Base-by-base conservation (phyloP, 371 early-diverging fungal genomes). In the Mucor saturninus region DNA sequence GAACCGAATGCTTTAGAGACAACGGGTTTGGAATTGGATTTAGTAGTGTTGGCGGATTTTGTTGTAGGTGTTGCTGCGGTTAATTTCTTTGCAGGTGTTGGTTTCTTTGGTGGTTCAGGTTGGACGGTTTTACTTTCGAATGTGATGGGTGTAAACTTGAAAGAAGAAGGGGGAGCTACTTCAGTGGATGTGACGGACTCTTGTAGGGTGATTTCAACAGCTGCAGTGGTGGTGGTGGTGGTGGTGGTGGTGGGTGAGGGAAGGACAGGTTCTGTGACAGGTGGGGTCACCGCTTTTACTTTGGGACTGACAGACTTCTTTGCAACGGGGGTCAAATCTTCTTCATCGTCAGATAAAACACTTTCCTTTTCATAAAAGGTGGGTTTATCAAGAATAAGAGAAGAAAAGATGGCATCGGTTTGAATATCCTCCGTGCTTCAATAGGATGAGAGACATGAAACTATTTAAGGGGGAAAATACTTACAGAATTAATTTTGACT, bases 141-240 rank as follows among this genome's bases (percentile, higher is more conserved):
- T 14, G 68, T 72, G 35, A 81, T 68, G 13, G 78, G 78, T 14
- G 81, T 81, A 43, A 64, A 81, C 45, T 72, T 73, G 61, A 81
- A 81, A 13, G 58, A 52, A 7, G 54, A 42, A 1, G 14, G 5
- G 1, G 50, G n/a, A 21, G n/a, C 46, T 21, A 21, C 46, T 3
- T 15, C 26, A 21, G 21, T 46, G 21, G 46, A 21, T 2, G 21
- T 46, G 5, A 21, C 26, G 9, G n/a, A 21, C 5, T n/a, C 2
- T 46, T 10, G 15, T 37, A 4, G 3, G 10, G 31, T 35, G 35
- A 8, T 35, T 35, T 35, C 35, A 35, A 8, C 35, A 35, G 35
- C 21, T 21, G n/a, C 54, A 5, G 37, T 21, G 9, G 40, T 40
- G 0, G 61, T 31, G 31, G 8, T 8, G 8, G 35, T 35, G 35